Conservation (phyloP, 495 filamentous ascomycete genomes). For the Aspergillus bridgeri region DNA sequence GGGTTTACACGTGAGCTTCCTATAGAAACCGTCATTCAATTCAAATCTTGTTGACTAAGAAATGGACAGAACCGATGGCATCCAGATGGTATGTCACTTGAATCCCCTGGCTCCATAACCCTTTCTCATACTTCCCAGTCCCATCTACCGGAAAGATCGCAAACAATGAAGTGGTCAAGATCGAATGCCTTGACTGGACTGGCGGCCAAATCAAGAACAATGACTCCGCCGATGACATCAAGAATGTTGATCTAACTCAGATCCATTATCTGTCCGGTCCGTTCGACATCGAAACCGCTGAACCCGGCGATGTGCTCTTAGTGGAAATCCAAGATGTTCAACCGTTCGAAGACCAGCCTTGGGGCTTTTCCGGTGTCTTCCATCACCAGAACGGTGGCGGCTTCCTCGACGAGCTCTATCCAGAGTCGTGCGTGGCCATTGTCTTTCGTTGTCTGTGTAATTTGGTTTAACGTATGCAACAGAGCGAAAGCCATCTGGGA, state of each 20-base stretch:
- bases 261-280: constrained; percentile 90
- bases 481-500: constrained; percentile 97
- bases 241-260: constrained; percentile 77
- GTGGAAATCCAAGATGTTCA: constrained; percentile 97
- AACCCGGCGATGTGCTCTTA: constrained; percentile 81
- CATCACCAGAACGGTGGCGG: constrained; percentile 81
- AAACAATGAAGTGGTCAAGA: constrained; percentile 87
- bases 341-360: constrained; percentile 79
- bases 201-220: constrained; percentile 89
- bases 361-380: constrained; percentile 92
- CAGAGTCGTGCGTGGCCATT: constrained; percentile 56
- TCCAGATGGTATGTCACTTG: constrained; percentile 64
- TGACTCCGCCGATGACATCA: constrained; percentile 84
- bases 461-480: neutral
- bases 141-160: constrained; percentile 72
- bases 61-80: constrained; percentile 81
- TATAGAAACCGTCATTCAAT: too few relatives aligned
- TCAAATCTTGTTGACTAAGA: neutral
- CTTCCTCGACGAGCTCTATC: constrained; percentile 88
- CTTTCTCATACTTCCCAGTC: constrained; percentile 38
- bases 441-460: too few relatives aligned
- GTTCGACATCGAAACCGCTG: constrained; percentile 82
- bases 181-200: constrained; percentile 89
- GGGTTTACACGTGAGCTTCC: constrained; percentile 65
- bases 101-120: neutral